Evolutionary conservation across 495 filamentous ascomycete genomes (phyloP), one percentile per base, ranked within the genome.

Genomic region (Penicillium pulvis): DNA sequence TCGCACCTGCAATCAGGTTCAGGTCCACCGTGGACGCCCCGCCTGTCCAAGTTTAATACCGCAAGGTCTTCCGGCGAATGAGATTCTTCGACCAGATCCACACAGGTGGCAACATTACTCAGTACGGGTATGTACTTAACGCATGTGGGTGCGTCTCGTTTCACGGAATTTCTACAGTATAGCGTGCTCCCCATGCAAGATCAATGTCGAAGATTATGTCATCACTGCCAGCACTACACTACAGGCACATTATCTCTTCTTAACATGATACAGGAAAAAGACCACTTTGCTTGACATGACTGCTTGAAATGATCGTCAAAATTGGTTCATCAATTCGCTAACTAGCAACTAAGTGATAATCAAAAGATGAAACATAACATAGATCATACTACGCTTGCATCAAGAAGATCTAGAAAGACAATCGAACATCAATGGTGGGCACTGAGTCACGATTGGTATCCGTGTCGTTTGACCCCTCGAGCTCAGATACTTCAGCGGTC

Each of bases 401-500:
- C 14, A 3, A 8, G 39, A 1, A 41, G 4, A n/a, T 16, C 39
- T 41, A 41, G 16, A 41, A 41, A 5, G 39, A 41, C 14, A 41
- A 17, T n/a, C 39, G 39, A 41, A 41, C 39, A 6, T 41, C 39
- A 41, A 7, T 24, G 8, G 26, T 11, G 33, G 48, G 48, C 28
- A 51, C 3, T 20, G 19, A 35, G 28, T 10, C 10, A 33, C n/a
- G 12, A 30, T 33, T 16, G 48, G 28, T 35, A 33, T 11, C 48
- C 6, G 7, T 12, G 6, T 28, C 14, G 45, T 47, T 16, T 26
- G 3, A 24, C 6, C 7, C 19, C 20, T 24, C 24, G 2, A 26
- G 8, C 4, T 56, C 53, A 26, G 19, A 26, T 1, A 48, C 33
- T 12, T 56, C 54, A 50, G 33, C 54, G 16, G 31, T 41, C 54